A percentile compares a stretch with the other conserved stretches of the same genome.
Evolutionary conservation across 164 flowering plant genomes (phyloP).

Genomic region (Vitis labrusca): DNA sequence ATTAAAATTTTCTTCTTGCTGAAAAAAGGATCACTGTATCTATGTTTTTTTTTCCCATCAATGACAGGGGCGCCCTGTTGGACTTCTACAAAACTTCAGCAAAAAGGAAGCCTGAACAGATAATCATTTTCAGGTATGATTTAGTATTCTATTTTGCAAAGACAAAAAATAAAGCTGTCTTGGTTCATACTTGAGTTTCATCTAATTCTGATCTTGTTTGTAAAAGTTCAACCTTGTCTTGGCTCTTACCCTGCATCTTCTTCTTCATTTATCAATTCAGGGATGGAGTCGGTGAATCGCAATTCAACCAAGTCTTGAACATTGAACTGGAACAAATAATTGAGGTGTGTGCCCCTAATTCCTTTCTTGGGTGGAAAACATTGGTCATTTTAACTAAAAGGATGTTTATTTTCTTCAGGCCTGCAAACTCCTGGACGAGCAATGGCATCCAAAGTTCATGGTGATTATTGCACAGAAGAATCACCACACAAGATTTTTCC

Average conservation of each 20-base stretch:
- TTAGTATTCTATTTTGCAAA: not conserved
- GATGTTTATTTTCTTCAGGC: constrained; percentile 31
- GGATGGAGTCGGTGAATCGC: constrained; percentile 97
- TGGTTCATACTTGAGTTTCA: too few species aligned
- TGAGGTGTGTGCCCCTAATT: constrained; percentile 40
- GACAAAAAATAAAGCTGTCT: too few species aligned
- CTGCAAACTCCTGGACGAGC: constrained; percentile 52
- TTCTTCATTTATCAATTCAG: constrained; percentile 28
- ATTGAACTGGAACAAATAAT: constrained; percentile 80
- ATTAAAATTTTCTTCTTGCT: not conserved
- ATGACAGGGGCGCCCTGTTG: constrained; percentile 4
- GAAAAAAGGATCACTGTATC: not conserved
- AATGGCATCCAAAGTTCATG: constrained; percentile 52
- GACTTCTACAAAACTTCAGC: constrained; percentile 18
- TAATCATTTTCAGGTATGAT: constrained; percentile 23
- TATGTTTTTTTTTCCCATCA: not conserved
- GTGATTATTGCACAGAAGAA: constrained; percentile 68
- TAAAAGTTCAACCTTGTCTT: constrained; percentile 2
- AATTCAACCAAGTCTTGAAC: constrained; percentile 82
- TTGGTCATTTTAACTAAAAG: not conserved
- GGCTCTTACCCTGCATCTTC: not conserved
- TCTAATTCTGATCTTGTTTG: not conserved
- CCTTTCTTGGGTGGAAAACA: not conserved
- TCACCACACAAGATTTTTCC: constrained; percentile 72
- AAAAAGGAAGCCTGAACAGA: constrained; percentile 18